Evolutionary conservation across 306 rosid genomes (phyloP).

Genomic region (Luffa acutangula): DNA sequence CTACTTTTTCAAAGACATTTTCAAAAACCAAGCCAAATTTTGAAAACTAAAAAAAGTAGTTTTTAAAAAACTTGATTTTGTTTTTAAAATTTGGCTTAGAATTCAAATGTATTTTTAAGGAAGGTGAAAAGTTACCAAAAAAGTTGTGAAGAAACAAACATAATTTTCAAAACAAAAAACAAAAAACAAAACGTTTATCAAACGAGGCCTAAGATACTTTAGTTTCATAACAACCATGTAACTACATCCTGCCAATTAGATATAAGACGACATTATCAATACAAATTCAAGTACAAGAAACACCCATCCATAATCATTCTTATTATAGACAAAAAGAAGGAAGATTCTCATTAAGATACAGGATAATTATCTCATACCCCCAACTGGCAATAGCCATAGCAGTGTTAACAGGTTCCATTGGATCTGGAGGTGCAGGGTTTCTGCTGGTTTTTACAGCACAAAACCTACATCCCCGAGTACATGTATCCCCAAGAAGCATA

Average conservation of each 20-base stretch:
- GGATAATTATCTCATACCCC: slow-evolving; percentile 43
- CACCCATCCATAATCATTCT: background rate
- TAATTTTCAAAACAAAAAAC: no score
- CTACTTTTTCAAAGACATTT: no score
- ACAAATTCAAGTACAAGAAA: background rate
- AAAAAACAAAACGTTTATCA: no score
- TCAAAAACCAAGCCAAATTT: no score
- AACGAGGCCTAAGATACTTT: no score
- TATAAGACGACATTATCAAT: background rate
- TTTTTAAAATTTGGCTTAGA: no score
- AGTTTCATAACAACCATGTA: background rate
- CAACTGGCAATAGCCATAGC: slow-evolving; percentile 83
- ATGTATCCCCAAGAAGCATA: slow-evolving; percentile 95
- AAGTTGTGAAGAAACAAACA: no score
- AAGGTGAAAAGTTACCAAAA: no score
- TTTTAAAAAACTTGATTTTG: no score
- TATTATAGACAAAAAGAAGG: background rate
- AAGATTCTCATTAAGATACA: background rate
- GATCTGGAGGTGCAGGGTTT: slow-evolving; percentile 90
- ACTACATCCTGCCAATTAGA: background rate
- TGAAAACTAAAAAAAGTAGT: no score
- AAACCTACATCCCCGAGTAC: slow-evolving; percentile 93
- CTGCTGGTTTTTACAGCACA: slow-evolving; percentile 94
- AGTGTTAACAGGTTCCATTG: slow-evolving; percentile 80
- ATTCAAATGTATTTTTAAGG: no score